Evolutionary conservation across 495 filamentous ascomycete species (phyloP).

Genomic region (Tuber magnatum): DNA sequence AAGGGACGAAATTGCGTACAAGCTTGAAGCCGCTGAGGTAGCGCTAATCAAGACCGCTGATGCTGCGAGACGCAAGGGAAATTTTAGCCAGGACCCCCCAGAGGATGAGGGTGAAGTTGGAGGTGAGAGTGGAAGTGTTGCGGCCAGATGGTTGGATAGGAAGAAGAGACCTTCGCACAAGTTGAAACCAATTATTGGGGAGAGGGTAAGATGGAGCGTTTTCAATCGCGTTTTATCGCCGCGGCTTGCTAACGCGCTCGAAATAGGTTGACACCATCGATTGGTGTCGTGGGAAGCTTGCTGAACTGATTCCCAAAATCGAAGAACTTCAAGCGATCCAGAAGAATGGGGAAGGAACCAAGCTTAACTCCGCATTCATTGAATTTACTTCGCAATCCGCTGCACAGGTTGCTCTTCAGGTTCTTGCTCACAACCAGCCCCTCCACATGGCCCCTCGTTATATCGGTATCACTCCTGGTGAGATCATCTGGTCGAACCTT

Average conservation of each 20-base stretch:
- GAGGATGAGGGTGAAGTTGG: conserved; percentile 51
- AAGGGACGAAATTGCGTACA: conserved; percentile 73
- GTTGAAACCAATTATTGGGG: conserved; percentile 68
- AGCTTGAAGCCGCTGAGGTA: conserved; percentile 82
- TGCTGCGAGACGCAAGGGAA: conserved; percentile 64
- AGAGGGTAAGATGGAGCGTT: conserved; percentile 51
- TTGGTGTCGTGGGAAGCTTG: conserved; percentile 78
- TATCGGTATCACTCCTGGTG: conserved; percentile 74
- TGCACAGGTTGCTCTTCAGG: conserved; percentile 80
- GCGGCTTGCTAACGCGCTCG: conserved; percentile 17
- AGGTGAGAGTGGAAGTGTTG: conserved; percentile 65
- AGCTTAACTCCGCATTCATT: conserved; percentile 71
- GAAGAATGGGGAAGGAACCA: conserved; percentile 58
- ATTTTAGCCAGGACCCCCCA: conserved; percentile 48
- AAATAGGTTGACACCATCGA: conserved; percentile 77
- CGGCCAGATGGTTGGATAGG: conserved; percentile 67
- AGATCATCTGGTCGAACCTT: conserved; percentile 85
- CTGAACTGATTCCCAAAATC: conserved; percentile 70
- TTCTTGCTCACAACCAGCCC: conserved; percentile 78
- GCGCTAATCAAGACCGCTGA: conserved; percentile 80
- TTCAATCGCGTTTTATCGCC: conserved; percentile 6
- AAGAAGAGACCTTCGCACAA: conserved; percentile 84
- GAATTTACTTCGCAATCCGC: conserved; percentile 76
- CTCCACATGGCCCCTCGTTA: conserved; percentile 89
- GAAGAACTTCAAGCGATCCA: conserved; percentile 69